Evolutionary conservation across 495 filamentous ascomycete genomes (phyloP), one percentile per base, ranked within the genome.

Genomic region (Elasticomyces elasticus): DNA sequence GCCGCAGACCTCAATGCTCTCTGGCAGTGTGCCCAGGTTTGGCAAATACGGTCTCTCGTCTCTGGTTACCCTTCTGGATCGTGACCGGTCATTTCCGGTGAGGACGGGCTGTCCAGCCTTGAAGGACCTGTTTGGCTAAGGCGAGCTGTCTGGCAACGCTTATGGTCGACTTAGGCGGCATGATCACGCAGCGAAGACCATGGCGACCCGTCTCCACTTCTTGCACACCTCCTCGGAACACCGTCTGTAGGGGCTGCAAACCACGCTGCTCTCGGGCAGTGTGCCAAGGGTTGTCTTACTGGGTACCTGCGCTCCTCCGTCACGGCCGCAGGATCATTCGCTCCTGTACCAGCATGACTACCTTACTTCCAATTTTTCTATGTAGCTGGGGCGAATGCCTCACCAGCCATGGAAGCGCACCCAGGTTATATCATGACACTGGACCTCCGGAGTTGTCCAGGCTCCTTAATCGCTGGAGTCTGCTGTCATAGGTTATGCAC

Each of bases 1-100:
- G 50, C 50, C 35, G 51, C 51, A 54, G 40, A 54, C 51, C 51
- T 28, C 40, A 17, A 30, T 46, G 51, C 48, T 51, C 48, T 51
- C 48, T 51, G 48, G 48, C 48, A 51, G 48, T 33, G 24, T 15
- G 12, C 24, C 40, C n/a, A 37, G 10, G 10, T n/a, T 47, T 24
- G n/a, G 44, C 31, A 37, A 10, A 37, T 37, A 10, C n/a, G 31
- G 10, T n/a, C 31, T 37, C 31, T n/a, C 10, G 31, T 10, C 31
- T 10, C 10, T 10, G n/a, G 31, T 37, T 37, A 37, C 31, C 31
- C 10, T n/a, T n/a, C n/a, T n/a, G n/a, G n/a, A n/a, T n/a, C n/a
- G n/a, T n/a, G n/a, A n/a, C n/a, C n/a, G n/a, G n/a, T n/a, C n/a
- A n/a, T n/a, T n/a, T n/a, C n/a, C n/a, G n/a, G n/a, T n/a, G n/a